A percentile compares a stretch with the other conserved stretches of the same genome.
Evolutionary conservation across 164 flowering plant genomes (phyloP).

Genomic region (Tetracentron sinense): DNA sequence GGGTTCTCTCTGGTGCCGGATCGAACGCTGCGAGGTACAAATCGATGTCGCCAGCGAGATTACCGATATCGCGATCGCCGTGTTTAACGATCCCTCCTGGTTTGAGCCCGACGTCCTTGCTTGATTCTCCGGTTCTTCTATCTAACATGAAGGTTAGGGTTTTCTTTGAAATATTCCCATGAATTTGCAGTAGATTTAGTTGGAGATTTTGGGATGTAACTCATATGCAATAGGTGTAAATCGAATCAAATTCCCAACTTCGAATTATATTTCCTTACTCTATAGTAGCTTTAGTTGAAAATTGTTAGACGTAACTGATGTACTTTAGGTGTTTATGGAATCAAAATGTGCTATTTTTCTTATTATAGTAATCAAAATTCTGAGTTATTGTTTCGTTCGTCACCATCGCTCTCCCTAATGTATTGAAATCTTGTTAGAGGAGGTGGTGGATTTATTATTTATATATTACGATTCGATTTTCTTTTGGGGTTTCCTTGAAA

Average conservation of each 20-base stretch:
- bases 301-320: background rate
- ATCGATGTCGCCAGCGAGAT: constrained; percentile 87
- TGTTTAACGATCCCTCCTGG: constrained; percentile 79
- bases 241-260: background rate
- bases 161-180: background rate
- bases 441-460: background rate
- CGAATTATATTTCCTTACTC: background rate
- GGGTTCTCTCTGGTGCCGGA: constrained; percentile 15
- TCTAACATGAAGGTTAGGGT: constrained; percentile 59
- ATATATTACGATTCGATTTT: background rate
- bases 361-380: no score
- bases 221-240: background rate
- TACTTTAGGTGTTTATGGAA: background rate
- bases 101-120: constrained; percentile 55
- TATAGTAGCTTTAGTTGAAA: background rate
- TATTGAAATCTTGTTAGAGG: background rate
- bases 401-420: background rate
- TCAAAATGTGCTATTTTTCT: no score
- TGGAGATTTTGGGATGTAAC: background rate
- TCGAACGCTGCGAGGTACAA: constrained; percentile 55
- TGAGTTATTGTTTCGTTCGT: background rate
- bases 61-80: constrained; percentile 81
- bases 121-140: constrained; percentile 38
- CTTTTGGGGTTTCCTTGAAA: constrained; percentile 17
- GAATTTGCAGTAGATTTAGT: background rate